Percentiles rank a stretch among this genome's conserved stretches.
phyloP scores from a whole-genome alignment of 352 stramenopile species.

The Phytophthora ramorum region DNA sequence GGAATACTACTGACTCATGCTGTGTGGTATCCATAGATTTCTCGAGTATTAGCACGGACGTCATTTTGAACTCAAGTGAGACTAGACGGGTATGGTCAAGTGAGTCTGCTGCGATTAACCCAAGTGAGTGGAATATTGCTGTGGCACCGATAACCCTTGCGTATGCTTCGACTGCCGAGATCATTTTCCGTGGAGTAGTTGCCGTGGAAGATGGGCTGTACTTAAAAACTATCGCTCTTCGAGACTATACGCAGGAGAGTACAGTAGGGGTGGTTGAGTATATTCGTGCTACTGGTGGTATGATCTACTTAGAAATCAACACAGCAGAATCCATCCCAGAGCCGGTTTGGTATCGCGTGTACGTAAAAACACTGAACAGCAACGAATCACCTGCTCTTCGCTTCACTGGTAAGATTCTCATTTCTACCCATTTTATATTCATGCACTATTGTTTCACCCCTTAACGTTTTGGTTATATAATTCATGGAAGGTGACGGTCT shows the following conservation, averaged over 20 bases:
- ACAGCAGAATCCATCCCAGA: constrained; percentile 3
- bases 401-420: constrained; percentile 43
- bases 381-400: constrained; percentile 9
- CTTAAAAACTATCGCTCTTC: constrained; percentile 44
- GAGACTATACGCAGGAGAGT: constrained; percentile 12
- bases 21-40: constrained; percentile 33
- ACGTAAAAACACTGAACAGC: constrained; percentile 24
- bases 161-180: constrained; percentile 28
- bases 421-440: not conserved
- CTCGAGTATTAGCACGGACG: constrained; percentile 40
- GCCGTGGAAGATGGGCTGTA: constrained; percentile 41
- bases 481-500: constrained; percentile 39
- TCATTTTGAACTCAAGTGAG: constrained; percentile 40
- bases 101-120: constrained; percentile 2
- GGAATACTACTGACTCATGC: not conserved
- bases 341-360: constrained; percentile 43
- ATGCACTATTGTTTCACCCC: not conserved
- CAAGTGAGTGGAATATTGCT: constrained; percentile 42
- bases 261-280: constrained; percentile 31
- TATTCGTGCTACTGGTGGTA: constrained; percentile 49
- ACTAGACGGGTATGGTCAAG: constrained; percentile 45
- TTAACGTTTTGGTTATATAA: constrained; percentile 6
- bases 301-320: constrained; percentile 38
- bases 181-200: constrained; percentile 44
- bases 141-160: constrained; percentile 23